A percentile compares a stretch with the other conserved stretches of the same genome.
Evolutionary conservation across 441 rosid genomes (phyloP).

Genomic region (Adansonia madagascariensis): DNA sequence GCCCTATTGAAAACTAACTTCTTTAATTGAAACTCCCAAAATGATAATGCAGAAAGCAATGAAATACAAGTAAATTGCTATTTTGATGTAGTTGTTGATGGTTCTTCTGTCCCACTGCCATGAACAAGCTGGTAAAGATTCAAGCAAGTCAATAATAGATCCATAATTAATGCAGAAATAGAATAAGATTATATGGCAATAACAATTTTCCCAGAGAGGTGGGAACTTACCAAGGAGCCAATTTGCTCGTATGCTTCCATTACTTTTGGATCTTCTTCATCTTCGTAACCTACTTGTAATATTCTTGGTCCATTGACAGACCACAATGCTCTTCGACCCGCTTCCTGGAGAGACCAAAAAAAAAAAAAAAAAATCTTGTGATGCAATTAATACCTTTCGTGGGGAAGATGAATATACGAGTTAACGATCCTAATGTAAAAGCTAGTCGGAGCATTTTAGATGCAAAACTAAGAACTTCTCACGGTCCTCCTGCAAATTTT

Average conservation of each 20-base stretch:
- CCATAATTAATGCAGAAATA: neutral
- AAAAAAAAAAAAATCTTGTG: neutral
- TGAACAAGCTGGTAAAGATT: slow-evolving; percentile 59
- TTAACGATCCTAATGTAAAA: neutral
- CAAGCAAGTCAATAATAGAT: slow-evolving; percentile 4
- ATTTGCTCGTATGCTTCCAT: slow-evolving; percentile 90
- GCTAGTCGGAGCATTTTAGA: neutral
- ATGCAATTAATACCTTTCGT: slow-evolving; percentile 1
- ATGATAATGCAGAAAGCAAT: neutral
- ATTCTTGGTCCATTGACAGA: slow-evolving; percentile 81
- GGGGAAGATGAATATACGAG: neutral
- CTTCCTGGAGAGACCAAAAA: slow-evolving; percentile 54
- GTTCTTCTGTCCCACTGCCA: slow-evolving; percentile 47
- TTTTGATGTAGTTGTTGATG: slow-evolving; percentile 41
- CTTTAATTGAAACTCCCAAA: neutral
- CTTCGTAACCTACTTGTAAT: slow-evolving; percentile 83
- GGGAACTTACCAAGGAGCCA: slow-evolving; percentile 69
- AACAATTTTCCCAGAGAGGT: too few relatives aligned
- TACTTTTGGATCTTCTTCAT: slow-evolving; percentile 82
- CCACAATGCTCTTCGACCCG: slow-evolving; percentile 90
- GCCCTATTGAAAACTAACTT: too few relatives aligned
- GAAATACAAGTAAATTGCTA: slow-evolving; percentile 28
- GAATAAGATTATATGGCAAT: neutral
- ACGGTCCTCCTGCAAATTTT: neutral
- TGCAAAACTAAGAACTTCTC: neutral